Evolutionary conservation across 2,329 filamentous ascomycete genomes (phyloP).

Genomic region (Colletotrichum australisinense): DNA sequence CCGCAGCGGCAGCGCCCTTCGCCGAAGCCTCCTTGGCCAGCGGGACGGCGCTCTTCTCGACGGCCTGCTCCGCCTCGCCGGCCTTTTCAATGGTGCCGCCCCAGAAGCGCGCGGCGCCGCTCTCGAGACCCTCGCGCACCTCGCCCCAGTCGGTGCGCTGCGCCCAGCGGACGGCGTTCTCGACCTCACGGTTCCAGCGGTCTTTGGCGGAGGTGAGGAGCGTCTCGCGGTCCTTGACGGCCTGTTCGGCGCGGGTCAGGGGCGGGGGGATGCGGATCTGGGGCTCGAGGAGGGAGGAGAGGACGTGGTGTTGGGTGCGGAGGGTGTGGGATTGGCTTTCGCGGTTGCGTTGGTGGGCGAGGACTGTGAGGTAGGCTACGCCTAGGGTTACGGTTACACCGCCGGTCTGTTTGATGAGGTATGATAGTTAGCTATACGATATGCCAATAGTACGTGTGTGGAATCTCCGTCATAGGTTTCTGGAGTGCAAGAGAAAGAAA

Average conservation of each 20-base stretch:
- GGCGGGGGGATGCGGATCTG: constrained; percentile 57
- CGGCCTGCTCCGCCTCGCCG: constrained; percentile 39
- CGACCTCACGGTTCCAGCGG: constrained; percentile 81
- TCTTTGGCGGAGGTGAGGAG: constrained; percentile 78
- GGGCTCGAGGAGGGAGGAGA: constrained; percentile 64
- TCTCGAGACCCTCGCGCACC: constrained; percentile 69
- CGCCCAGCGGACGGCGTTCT: constrained; percentile 73
- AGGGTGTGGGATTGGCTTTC: constrained; percentile 67
- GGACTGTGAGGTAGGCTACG: constrained; percentile 77
- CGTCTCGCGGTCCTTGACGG: constrained; percentile 62
- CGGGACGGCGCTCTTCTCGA: constrained; percentile 27
- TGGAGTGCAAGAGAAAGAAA: not conserved
- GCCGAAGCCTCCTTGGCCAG: constrained; percentile 43
- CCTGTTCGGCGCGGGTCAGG: constrained; percentile 62
- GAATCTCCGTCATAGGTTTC: not conserved
- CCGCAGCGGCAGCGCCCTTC: constrained; percentile 45
- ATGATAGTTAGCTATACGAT: not conserved
- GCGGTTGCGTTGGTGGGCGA: constrained; percentile 77
- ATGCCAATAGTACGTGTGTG: not conserved
- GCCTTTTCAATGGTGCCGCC: constrained; percentile 48
- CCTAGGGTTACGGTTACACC: constrained; percentile 81
- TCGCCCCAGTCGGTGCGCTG: constrained; percentile 75
- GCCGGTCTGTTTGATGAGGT: constrained; percentile 65
- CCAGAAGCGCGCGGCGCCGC: constrained; percentile 58
- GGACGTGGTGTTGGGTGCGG: constrained; percentile 65